Percentiles rank a stretch among this genome's conserved stretches.
phyloP scores from a whole-genome alignment of 2,329 filamentous ascomycete genomes.

The Xylariales sp. region DNA sequence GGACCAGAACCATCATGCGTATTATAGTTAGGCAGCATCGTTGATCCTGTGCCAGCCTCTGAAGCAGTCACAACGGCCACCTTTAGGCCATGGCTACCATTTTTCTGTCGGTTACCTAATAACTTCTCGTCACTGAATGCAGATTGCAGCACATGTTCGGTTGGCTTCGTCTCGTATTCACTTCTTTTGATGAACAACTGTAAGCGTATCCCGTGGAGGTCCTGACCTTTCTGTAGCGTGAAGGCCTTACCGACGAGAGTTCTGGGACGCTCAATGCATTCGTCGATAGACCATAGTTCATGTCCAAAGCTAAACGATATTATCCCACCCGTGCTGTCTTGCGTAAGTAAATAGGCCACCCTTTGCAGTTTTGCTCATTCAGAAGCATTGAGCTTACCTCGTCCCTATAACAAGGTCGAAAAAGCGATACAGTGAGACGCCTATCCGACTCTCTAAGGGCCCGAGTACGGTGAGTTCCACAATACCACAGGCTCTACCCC shows the following conservation, averaged over 20 bases:
- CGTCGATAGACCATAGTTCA: background rate
- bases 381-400: background rate
- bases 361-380: no score
- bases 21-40: constrained; percentile 11
- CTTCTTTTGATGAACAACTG: background rate
- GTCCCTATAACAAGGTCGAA: constrained; percentile 11
- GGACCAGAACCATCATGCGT: background rate
- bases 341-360: no score
- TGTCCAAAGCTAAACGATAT: constrained; percentile 7
- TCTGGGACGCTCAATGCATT: constrained; percentile 6
- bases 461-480: constrained; percentile 2
- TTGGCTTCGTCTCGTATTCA: constrained; percentile 1
- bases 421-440: constrained; percentile 14
- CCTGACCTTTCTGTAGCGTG: background rate
- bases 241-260: constrained; percentile 1
- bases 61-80: constrained; percentile 1
- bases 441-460: constrained; percentile 2
- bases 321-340: constrained; percentile 16
- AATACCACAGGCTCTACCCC: constrained; percentile 10
- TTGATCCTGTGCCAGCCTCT: constrained; percentile 4
- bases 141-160: background rate
- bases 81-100: background rate
- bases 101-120: no score
- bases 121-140: background rate
- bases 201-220: background rate